A percentile compares a stretch with the other conserved stretches of the same genome.
Conservation (phyloP, 768 basidiomycete species). For the Collybiopsis confluens region DNA sequence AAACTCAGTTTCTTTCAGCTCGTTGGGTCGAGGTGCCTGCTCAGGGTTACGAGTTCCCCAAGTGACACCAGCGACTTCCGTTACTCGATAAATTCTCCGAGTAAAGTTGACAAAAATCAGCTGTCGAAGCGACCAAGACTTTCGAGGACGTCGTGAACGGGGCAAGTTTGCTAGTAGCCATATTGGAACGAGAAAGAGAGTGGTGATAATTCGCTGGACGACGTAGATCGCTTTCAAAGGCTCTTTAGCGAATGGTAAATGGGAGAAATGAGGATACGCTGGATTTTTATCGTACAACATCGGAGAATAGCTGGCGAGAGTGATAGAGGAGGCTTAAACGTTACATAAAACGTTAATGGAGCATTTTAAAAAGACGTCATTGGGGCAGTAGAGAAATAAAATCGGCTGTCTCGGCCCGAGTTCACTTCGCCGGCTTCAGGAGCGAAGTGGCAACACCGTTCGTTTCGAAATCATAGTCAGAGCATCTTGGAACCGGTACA, state of each 20-base stretch:
- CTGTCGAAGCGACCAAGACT: slow-evolving; percentile 47
- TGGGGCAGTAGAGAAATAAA: no score
- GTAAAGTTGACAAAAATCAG: slow-evolving; percentile 49
- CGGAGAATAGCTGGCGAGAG: no score
- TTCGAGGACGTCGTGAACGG: slow-evolving; percentile 38
- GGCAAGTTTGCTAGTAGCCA: slow-evolving; percentile 41
- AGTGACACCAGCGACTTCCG: slow-evolving; percentile 53
- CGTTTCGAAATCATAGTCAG: no score
- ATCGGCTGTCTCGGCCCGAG: no score
- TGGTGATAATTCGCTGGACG: slow-evolving; percentile 42
- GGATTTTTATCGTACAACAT: slow-evolving; percentile 24
- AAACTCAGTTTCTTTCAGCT: slow-evolving; percentile 43
- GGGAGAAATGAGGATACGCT: slow-evolving; percentile 36
- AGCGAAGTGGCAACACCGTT: no score
- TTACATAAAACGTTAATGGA: no score
- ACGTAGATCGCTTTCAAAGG: slow-evolving; percentile 46
- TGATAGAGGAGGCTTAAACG: no score
- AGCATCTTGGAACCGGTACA: no score
- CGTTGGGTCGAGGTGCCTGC: slow-evolving; percentile 23
- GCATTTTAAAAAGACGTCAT: no score
- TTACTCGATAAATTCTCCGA: slow-evolving; percentile 47
- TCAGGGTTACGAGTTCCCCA: slow-evolving; percentile 48
- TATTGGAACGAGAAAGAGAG: slow-evolving; percentile 39
- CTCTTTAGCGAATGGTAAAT: slow-evolving; percentile 40
- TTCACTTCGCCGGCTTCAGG: no score